phyloP scores from a whole-genome alignment of 768 basidiomycete genomes.

The Tephrocybe sp. region DNA sequence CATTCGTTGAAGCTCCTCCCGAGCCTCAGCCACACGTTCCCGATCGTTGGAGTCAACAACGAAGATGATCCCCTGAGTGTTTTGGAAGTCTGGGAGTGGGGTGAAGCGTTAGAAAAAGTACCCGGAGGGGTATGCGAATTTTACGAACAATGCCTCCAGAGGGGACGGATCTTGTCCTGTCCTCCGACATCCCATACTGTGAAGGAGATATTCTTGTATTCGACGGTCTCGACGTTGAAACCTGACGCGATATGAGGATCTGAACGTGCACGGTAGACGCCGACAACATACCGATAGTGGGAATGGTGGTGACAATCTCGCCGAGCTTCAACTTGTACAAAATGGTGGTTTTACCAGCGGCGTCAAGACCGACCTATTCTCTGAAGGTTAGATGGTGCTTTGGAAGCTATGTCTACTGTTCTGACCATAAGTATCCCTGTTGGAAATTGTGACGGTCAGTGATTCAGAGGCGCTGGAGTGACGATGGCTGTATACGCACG shows the following conservation, averaged over 20 bases:
- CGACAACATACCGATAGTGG: slow-evolving; percentile 86
- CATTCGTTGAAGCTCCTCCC: slow-evolving; percentile 99
- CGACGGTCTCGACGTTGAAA: slow-evolving; percentile 99
- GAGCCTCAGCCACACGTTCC: slow-evolving; percentile 98
- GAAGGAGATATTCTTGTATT: slow-evolving; percentile 99
- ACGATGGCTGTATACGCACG: slow-evolving; percentile 59
- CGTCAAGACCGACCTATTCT: slow-evolving; percentile 93
- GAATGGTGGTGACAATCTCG: slow-evolving; percentile 99
- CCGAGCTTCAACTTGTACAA: slow-evolving; percentile 99
- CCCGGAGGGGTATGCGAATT: slow-evolving; percentile 16
- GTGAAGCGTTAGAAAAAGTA: slow-evolving; percentile 17
- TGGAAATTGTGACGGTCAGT: slow-evolving; percentile 28
- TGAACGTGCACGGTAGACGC: slow-evolving; percentile 9
- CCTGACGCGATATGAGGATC: slow-evolving; percentile 50
- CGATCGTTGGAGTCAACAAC: slow-evolving; percentile 99
- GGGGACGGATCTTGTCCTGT: slow-evolving; percentile 99
- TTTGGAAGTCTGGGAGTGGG: slow-evolving; percentile 87
- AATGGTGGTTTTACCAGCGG: slow-evolving; percentile 98
- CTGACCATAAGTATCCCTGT: slow-evolving; percentile 94
- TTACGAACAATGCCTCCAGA: slow-evolving; percentile 99
- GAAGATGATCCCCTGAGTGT: slow-evolving; percentile 99
- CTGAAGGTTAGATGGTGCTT: slow-evolving; percentile 8
- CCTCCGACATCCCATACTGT: slow-evolving; percentile 99
- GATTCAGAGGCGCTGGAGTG: slow-evolving; percentile 29
- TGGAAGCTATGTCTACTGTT: slow-evolving; percentile 13